Base-by-base conservation (phyloP, 2,329 filamentous ascomycete species). In the Grosmannia clavigera region DNA sequence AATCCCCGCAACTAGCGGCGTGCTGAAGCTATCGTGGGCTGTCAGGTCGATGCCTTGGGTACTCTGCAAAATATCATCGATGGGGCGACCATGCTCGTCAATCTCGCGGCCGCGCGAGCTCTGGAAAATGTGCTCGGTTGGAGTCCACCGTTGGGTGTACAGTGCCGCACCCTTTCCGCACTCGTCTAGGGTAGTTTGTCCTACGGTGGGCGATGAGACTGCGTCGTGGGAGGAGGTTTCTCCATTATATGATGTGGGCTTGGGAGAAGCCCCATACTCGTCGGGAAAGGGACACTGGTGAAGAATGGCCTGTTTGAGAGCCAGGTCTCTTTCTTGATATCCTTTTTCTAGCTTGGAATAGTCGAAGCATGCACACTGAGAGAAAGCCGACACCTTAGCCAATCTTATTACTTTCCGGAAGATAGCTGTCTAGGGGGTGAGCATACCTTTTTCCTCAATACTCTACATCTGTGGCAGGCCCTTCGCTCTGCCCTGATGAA, bases 341-440 rank as follows among this genome's bases (percentile, higher is more conserved):
- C 5, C 52, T 1, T 25, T 5, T 25, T 65, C 64, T 14, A 65
- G 50, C 9, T 59, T 35, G 5, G 60, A 58, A 19, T 63, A 64
- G 22, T 65, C 64, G 25, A 63, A 65, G 40, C 64, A 65, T 2
- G 57, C 55, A 22, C 64, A 65, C 63, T 65, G n/a, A n/a, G 43
- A 40, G 10, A 31, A 10, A 27, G 29, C 31, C 40, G 7, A 25
- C 50, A 25, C 2, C 22, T 51, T 48, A 50, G 54, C 35, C 10
- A 53, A 27, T 2, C 14, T 22, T 22, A 22, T 22, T 22, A 16
- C 19, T 7, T 7, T 3, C 16, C 19, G 2, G n/a, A 10, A 14
- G 25, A 25, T 11, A 10, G 16, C 38, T 16, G 5, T 16, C 2
- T 14, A 48, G 43, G 4, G 25, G 12, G 31, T 46, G 3, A 1